Conservation (phyloP, 345 rosid genomes). For the Cardamine chenopodiifolia region DNA sequence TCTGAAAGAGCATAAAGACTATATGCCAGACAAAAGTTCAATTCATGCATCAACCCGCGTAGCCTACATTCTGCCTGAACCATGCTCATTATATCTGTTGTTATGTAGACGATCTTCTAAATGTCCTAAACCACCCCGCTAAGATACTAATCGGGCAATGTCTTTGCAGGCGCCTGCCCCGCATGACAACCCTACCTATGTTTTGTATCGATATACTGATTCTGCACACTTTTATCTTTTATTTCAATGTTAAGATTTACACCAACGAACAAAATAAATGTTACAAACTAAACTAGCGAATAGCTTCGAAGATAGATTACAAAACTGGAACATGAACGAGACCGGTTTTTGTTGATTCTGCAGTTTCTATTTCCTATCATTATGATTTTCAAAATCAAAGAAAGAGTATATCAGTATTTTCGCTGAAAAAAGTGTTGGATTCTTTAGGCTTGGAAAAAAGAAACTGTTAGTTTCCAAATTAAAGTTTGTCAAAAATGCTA, state of each 20-base stretch:
- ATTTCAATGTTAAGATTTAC: not conserved
- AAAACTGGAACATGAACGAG: not conserved
- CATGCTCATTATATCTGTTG: too few relatives aligned
- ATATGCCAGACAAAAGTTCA: too few relatives aligned
- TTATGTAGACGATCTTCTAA: too few relatives aligned
- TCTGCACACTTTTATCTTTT: not conserved
- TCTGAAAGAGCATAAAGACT: conserved; percentile 89
- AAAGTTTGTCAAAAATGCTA: not conserved
- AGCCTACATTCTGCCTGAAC: too few relatives aligned
- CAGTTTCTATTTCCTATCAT: not conserved
- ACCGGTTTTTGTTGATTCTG: not conserved
- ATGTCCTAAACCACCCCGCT: too few relatives aligned
- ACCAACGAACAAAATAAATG: too few relatives aligned
- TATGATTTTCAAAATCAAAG: conserved; percentile 4
- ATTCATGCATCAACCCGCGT: too few relatives aligned
- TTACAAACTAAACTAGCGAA: not conserved
- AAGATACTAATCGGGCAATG: too few relatives aligned
- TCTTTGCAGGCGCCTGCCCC: too few relatives aligned
- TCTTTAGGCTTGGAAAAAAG: not conserved
- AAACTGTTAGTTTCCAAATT: not conserved
- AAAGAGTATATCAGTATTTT: not conserved
- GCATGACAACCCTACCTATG: too few relatives aligned
- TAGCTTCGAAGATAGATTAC: not conserved
- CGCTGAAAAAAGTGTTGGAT: not conserved
- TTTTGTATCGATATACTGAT: not conserved